Evolutionary conservation across 2,329 filamentous ascomycete species (phyloP), one percentile per base, ranked within the genome.

Genomic region (Fusarium devonianum): DNA sequence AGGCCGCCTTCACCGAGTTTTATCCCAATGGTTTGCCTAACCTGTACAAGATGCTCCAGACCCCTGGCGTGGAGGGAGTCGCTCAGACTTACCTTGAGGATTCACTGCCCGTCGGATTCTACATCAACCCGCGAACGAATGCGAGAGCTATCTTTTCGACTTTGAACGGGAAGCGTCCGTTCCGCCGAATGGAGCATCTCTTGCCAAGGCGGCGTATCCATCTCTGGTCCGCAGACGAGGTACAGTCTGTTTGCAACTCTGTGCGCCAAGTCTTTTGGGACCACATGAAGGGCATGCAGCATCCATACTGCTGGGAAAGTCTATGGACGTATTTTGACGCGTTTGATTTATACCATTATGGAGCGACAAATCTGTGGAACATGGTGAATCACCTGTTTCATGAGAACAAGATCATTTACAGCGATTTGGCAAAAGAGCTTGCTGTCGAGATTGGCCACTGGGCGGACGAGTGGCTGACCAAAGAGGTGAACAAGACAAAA

Each of bases 321-420:
- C 63, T 82, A 16, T 80, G 75, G 67, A 58, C 64, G 2, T 81
- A 76, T 55, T 82, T 78, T 36, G 79, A 82, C 53, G 69, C 72
- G 1, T 49, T 64, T 8, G 79, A 82, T 38, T 66, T 82, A 19
- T 82, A 78, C 62, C 36, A 69, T 25, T 67, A 73, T 10, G 79
- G 79, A 7, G 75, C 74, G 0, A 66, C 74, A 51, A 82, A 82
- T 52, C 66, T 81, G 10, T 78, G 73, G 73, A 75, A 75, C 18
- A 69, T 81, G 23, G 56, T 79, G 33, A 70, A 73, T 21, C 69
- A 71, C 7, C 61, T 80, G 2, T 64, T 60, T 29, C 67, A 69
- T 12, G 75, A 79, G 59, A 79, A 78, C 19, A 47, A 62, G 25
- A 61, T 67, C 10, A 69, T 75, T 23, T 43, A 62, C 11, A 41